Evolutionary conservation across 225 moss, liverwort and hornwort genomes (phyloP).

Genomic region (Straminergon stramineum): DNA sequence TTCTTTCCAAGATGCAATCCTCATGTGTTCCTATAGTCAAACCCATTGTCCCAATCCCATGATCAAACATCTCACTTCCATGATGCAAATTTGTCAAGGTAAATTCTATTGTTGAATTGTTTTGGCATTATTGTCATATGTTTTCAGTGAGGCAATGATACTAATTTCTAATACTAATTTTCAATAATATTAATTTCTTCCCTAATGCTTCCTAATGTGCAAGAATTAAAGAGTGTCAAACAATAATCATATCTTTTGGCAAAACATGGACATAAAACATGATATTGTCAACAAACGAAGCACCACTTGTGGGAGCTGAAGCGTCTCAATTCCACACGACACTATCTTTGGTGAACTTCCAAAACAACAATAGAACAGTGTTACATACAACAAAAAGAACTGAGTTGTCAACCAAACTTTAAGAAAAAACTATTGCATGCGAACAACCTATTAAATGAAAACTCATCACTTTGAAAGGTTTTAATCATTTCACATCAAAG

Average conservation of each 20-base stretch:
- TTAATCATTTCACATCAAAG: not conserved
- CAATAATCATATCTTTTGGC: fast-evolving
- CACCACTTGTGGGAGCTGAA: not conserved
- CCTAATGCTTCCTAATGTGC: not conserved
- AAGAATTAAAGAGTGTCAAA: not conserved
- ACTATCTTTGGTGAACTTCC: not conserved
- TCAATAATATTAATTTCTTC: not conserved
- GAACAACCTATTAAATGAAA: not conserved
- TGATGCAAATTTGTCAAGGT: not conserved
- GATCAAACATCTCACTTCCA: not conserved
- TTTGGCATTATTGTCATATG: not conserved
- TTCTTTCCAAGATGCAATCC: not conserved
- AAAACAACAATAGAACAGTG: not conserved
- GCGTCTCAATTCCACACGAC: not conserved
- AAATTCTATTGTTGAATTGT: not conserved
- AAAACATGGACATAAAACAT: not conserved
- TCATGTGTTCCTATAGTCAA: not conserved
- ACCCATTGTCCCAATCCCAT: not conserved
- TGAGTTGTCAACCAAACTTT: not conserved
- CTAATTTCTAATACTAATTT: not conserved
- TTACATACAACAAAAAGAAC: not conserved
- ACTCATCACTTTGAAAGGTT: not conserved
- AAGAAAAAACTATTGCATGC: not conserved
- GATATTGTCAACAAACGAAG: not conserved
- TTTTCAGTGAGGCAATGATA: not conserved